Percentiles rank a stretch among this genome's conserved stretches.
These are phyloP conservation scores for Pseudocercospora ulei DNA, from an alignment of 2,329 filamentous ascomycete genomes.

Conservation along the genomic window DNA sequence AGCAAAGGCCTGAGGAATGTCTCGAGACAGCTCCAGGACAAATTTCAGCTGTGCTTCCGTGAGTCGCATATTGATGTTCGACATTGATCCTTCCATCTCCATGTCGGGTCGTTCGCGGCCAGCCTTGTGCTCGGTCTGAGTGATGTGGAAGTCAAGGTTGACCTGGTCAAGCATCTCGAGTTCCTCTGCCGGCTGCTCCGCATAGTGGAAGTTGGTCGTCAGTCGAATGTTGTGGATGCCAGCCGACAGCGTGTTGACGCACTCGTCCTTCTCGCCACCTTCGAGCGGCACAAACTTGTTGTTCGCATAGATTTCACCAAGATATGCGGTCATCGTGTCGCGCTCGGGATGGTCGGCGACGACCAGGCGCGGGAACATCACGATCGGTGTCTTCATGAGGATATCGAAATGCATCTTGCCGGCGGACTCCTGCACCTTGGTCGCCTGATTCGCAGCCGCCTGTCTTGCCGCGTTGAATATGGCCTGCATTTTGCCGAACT, in stretches of 20 bases:
- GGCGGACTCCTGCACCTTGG: conserved; percentile 80
- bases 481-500: conserved; percentile 99
- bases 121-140: conserved; percentile 74
- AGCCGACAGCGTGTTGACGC: conserved; percentile 80
- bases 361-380: conserved; percentile 80
- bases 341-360: conserved; percentile 58
- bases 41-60: conserved; percentile 89
- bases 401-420: conserved; percentile 91
- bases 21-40: conserved; percentile 73
- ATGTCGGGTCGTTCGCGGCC: conserved; percentile 75
- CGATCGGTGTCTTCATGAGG: conserved; percentile 84
- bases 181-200: conserved; percentile 63
- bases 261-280: conserved; percentile 60
- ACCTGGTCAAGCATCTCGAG: conserved; percentile 96
- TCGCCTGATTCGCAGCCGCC: conserved; percentile 87
- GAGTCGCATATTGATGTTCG: conserved; percentile 78
- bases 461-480: conserved; percentile 95
- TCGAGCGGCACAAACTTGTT: conserved; percentile 84
- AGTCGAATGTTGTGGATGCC: conserved; percentile 87
- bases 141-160: conserved; percentile 84
- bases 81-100: conserved; percentile 85
- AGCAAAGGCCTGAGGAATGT: conserved; percentile 78
- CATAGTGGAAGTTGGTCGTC: conserved; percentile 80
- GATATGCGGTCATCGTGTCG: conserved; percentile 80
- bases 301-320: conserved; percentile 94